A percentile compares a stretch with the other conserved stretches of the same genome.
phyloP scores from a whole-genome alignment of 371 early-diverging fungal genomes.

The Actinomortierella ambigua region DNA sequence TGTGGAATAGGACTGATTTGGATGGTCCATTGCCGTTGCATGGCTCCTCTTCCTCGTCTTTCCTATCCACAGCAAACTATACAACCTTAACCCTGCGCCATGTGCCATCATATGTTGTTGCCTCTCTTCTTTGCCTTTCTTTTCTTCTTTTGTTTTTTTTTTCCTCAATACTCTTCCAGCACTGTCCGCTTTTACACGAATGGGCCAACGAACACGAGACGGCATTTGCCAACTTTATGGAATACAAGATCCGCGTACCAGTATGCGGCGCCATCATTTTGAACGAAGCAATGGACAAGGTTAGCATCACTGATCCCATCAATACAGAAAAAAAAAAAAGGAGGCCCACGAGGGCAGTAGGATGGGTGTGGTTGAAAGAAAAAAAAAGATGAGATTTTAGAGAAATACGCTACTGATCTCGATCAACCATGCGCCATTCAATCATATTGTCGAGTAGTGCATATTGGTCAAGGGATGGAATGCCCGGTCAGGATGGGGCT shows the following conservation, averaged over 20 bases:
- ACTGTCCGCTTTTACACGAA: slow-evolving; percentile 87
- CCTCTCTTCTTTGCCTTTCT: slow-evolving; percentile 14
- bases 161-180: slow-evolving; percentile 68
- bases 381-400: too few species aligned
- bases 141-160: slow-evolving; percentile 17
- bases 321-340: too few species aligned
- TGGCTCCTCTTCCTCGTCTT: background rate
- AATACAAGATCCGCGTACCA: slow-evolving; percentile 97
- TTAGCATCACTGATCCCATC: slow-evolving; percentile 21
- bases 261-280: slow-evolving; percentile 99
- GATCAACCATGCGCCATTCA: too few species aligned
- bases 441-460: slow-evolving; percentile 45
- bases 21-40: background rate
- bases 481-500: slow-evolving; percentile 90
- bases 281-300: slow-evolving; percentile 83
- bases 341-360: too few species aligned
- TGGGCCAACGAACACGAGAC: slow-evolving; percentile 88
- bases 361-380: too few species aligned
- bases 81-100: background rate
- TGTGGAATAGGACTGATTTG: background rate
- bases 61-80: background rate
- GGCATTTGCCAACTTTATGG: slow-evolving; percentile 90
- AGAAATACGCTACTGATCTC: too few species aligned
- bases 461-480: slow-evolving; percentile 93
- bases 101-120: slow-evolving; percentile 21